Evolutionary conservation across 2,329 filamentous ascomycete genomes (phyloP), one percentile per base, ranked within the genome.

Genomic region (Periglandula ipomoeae): DNA sequence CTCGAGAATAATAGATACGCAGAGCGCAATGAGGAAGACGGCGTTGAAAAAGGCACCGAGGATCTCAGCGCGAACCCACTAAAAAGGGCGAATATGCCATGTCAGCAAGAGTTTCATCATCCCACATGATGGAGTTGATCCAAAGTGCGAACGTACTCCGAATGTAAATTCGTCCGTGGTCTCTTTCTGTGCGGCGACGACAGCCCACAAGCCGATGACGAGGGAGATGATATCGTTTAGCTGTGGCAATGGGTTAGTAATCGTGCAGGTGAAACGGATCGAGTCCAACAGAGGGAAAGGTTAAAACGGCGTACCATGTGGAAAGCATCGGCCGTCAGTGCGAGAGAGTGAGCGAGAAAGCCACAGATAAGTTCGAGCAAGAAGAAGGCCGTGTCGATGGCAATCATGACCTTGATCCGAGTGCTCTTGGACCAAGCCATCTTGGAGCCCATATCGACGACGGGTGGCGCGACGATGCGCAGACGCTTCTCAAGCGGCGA

Each of bases 41-140:
- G 93, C 93, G 61, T 98, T 98, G 70, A 97, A 88, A 59, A 97
- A 84, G 43, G 93, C 93, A 61, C 93, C 93, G 5, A 98, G 77
- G 10, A 95, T 97, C 73, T 98, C 93, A 32, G 93, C 93, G 58
- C 93, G 88, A 73, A 97, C 85, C 87, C 90, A 98, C 86, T 91
- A 58, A 8, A 19, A 24, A 17, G 4, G 24, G 6, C 11, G 47
- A 19, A 26, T n/a, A 17, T 26, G 22, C 35, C 30, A n/a, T 32
- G 48, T 65, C 54, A 65, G 60, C 34, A 44, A 19, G 22, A 24
- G 22, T 13, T 23, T 30, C 10, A 22, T 39, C 10, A n/a, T 23
- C 19, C 9, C 26, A 34, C 17, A 43, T 19, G 37, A 9, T 32
- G 30, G 15, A 23, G 30, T 22, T 11, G 41, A 23, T n/a, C n/a